Base-by-base conservation (phyloP, 2,329 filamentous ascomycete genomes). In the Chaetomium sp. region DNA sequence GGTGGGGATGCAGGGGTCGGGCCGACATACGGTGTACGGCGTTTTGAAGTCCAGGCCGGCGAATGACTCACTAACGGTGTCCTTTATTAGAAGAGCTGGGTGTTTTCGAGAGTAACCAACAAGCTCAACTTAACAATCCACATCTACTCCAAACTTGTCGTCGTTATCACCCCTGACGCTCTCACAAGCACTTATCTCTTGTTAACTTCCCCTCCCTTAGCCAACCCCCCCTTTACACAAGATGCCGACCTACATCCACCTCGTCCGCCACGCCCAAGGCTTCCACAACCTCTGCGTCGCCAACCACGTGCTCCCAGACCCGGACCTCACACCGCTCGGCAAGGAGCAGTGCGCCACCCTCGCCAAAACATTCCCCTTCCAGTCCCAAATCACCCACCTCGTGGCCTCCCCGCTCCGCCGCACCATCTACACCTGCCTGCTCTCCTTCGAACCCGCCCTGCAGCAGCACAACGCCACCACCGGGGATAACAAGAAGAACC, bases 381-480 rank as follows among this genome's bases (percentile, higher is more conserved):
- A 90, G 74, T 78, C 81, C 67, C 77, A 82, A 47, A 79, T 95
- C 72, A 88, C 89, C 4, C 83, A 90, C 70, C 83, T 96, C 13
- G 83, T 93, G 25, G 87, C 92, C 47, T 95, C 91, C 0, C 92
- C 93, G 6, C 83, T 96, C 70, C 88, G 89, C 58, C 87, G 93
- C 67, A 96, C 93, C 1, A 82, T 97, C 54, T 87, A 91, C 77
- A 97, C 93, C 2, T 88, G 90, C 38, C 81, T 92, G 33, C 78
- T 87, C 61, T 84, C 86, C 54, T 96, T 96, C 75, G 83, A 82
- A 21, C 80, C 85, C 0, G 81, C 79, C 0, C 81, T 86, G 59
- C 50, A 27, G 23, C 23, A 72, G 80, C 19, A 38, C 13, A 19
- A 38, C 35, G 4, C 16, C 38, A n/a, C 35, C 35, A 38, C 35